A percentile compares a stretch with the other conserved stretches of the same genome.
These are phyloP conservation scores for Sclerospora graminicola DNA, from an alignment of 352 stramenopile species.

Conservation along the genomic window DNA sequence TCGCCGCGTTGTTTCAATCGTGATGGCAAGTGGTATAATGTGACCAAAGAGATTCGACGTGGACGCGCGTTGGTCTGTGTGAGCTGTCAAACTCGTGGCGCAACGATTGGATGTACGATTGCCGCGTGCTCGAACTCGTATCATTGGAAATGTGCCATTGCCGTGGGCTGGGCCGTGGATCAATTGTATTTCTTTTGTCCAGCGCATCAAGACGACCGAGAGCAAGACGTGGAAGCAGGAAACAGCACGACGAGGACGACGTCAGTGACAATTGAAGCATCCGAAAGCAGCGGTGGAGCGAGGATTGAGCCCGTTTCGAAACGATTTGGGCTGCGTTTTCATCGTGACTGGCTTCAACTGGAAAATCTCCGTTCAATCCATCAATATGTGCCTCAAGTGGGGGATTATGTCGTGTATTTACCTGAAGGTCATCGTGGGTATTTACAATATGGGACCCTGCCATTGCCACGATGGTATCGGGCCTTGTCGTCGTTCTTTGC, in stretches of 20 bases:
- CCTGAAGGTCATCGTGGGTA: conserved; percentile 60
- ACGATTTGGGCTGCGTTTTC: conserved; percentile 57
- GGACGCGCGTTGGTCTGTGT: conserved; percentile 57
- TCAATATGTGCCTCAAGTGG: conserved; percentile 72
- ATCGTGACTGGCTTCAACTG: conserved; percentile 74
- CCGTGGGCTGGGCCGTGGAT: conserved; percentile 54
- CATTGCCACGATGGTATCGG: conserved; percentile 35
- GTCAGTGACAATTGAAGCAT: conserved; percentile 10
- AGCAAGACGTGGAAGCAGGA: too few relatives aligned
- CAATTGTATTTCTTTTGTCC: conserved; percentile 81
- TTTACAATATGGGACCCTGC: conserved; percentile 24
- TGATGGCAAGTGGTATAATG: conserved; percentile 73
- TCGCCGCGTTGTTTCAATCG: conserved; percentile 78
- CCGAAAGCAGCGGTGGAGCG: conserved; percentile 9
- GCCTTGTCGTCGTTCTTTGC: conserved; percentile 49
- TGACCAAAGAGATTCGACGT: conserved; percentile 72
- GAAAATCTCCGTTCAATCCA: conserved; percentile 35
- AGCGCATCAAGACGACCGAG: conserved; percentile 31
- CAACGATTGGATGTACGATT: conserved; percentile 70
- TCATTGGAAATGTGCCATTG: conserved; percentile 77
- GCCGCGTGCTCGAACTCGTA: conserved; percentile 56
- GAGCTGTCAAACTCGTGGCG: conserved; percentile 56
- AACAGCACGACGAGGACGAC: conserved; percentile 6
- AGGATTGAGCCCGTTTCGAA: conserved; percentile 35
- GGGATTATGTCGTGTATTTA: conserved; percentile 77